phyloP scores from a whole-genome alignment of 768 basidiomycete genomes.

The Macrolepiota albuminosa region DNA sequence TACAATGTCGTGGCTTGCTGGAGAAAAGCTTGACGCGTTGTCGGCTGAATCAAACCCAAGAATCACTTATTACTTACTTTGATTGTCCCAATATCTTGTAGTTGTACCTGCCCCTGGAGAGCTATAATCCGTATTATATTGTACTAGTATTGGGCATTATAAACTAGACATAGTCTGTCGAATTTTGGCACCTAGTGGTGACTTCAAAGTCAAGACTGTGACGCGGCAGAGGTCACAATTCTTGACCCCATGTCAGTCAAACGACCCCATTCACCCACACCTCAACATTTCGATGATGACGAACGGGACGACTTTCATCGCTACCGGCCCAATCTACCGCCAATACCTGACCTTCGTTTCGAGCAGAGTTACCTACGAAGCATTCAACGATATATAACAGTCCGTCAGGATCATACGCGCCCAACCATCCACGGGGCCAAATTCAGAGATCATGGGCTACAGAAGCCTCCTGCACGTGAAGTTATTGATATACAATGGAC shows the following conservation, averaged over 20 bases:
- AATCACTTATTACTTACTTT: not conserved
- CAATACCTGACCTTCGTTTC: constrained; percentile 73
- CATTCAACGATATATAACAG: constrained; percentile 46
- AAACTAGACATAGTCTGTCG: not conserved
- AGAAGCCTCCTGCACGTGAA: constrained; percentile 19
- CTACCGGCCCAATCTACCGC: constrained; percentile 38
- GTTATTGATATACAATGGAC: constrained; percentile 51
- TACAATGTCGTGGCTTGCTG: not conserved
- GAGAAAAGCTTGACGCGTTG: not conserved
- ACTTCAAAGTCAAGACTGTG: not conserved
- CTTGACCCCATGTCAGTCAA: constrained; percentile 10
- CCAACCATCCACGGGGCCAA: constrained; percentile 15
- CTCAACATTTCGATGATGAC: constrained; percentile 12
- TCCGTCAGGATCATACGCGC: constrained; percentile 20
- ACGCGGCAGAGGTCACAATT: not conserved
- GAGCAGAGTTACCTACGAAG: constrained; percentile 67
- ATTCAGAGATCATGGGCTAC: not conserved
- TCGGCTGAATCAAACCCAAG: not conserved
- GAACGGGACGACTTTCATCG: constrained; percentile 12
- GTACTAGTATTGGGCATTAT: not conserved
- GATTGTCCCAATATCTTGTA: not conserved
- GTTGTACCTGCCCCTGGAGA: not conserved
- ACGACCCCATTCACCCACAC: constrained; percentile 20
- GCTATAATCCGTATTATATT: not conserved
- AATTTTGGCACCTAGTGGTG: not conserved